phyloP scores from a whole-genome alignment of 352 stramenopile species.

The Blastocystis sp. region DNA sequence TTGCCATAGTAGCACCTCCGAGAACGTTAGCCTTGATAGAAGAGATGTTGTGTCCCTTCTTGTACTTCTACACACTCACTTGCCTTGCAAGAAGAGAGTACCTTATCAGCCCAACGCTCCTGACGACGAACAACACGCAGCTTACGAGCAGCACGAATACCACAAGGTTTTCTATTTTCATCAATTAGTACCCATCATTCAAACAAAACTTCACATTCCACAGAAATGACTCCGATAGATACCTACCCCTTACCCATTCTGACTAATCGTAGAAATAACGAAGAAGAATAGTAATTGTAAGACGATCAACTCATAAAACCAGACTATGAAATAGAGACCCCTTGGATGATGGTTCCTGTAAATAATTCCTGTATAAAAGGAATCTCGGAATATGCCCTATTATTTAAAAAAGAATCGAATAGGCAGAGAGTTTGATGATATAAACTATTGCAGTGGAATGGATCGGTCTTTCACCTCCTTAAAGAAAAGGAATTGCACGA shows the following conservation, averaged over 20 bases:
- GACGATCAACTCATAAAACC: not conserved
- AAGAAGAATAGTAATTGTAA: constrained; percentile 54
- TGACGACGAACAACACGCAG: constrained; percentile 91
- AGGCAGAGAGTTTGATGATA: too few species aligned
- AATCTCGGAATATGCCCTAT: too few species aligned
- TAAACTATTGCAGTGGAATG: too few species aligned
- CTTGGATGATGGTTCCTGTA: not conserved
- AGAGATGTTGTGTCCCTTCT: constrained; percentile 97
- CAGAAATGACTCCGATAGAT: not conserved
- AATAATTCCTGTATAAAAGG: not conserved
- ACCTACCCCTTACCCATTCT: constrained; percentile 58
- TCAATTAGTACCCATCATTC: not conserved
- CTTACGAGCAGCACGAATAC: constrained; percentile 98
- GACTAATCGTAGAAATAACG: not conserved
- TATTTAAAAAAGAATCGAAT: too few species aligned
- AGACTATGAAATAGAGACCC: not conserved
- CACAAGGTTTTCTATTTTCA: constrained; percentile 84
- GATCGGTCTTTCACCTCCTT: too few species aligned
- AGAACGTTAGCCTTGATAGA: constrained; percentile 99
- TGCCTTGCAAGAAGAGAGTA: constrained; percentile 56
- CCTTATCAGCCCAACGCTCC: constrained; percentile 92
- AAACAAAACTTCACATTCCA: not conserved
- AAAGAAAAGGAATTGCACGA: too few species aligned
- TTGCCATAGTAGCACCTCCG: constrained; percentile 98
- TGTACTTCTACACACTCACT: constrained; percentile 78